Base-by-base conservation (phyloP, 2,329 filamentous ascomycete species). In the Fusarium caatingaense region DNA sequence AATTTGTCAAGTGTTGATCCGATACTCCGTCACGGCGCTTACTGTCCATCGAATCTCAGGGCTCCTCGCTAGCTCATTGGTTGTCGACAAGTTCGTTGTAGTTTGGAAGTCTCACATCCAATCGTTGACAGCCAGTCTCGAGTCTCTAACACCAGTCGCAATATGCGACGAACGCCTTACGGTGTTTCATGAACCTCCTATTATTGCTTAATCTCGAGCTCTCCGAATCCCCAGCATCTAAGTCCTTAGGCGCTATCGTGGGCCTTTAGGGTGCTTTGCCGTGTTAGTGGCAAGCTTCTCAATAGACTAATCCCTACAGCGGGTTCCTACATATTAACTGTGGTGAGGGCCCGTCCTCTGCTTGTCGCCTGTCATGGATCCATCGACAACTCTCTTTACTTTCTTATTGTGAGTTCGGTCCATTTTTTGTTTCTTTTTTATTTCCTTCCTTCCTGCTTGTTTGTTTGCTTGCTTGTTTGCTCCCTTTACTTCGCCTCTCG, bases 311-410 rank as follows among this genome's bases (percentile, higher is more conserved):
- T 60, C 65, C 56, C 61, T 42, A 60, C 67, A 23, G 41, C 60
- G 56, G 69, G 60, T 65, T 66, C 59, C 61, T 71, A 66, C 73
- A 74, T 75, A 76, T 72, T 75, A 70, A 75, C 69, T 66, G 47
- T 45, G 63, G 60, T 34, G 51, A 67, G 30, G 45, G 23, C 59
- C 56, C 58, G 66, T 64, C 57, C 34, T 37, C 34, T 37, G 61
- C 49, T 55, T 47, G 45, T 56, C 56, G 56, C 62, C 68, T 67
- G 50, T 48, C 76, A 88, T 89, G 87, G 86, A 89, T 79, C 87
- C 87, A 56, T 84, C 84, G 44, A 91, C 89, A 23, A 90, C 90
- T 63, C 87, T 92, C 72, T 86, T 91, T 77, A 91, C 90, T 65
- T 92, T 92, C 78, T 85, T 89, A 80, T 80, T 91, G 89, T 91